Percentiles rank a stretch among this genome's conserved stretches.
These are phyloP conservation scores for Ophiostoma himal-ulmi DNA, from an alignment of 2,329 filamentous ascomycete species.

Conservation along the genomic window DNA sequence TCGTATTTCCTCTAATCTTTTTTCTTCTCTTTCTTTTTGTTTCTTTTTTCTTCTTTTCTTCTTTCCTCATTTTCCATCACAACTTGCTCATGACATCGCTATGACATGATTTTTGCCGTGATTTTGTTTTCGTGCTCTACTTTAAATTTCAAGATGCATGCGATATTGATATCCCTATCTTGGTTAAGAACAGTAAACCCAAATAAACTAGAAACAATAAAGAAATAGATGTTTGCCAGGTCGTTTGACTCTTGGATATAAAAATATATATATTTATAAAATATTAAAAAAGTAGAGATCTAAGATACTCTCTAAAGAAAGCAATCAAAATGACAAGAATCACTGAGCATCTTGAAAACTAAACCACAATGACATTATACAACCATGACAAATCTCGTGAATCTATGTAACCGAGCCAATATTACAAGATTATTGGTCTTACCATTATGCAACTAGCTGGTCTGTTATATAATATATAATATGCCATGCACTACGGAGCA, in stretches of 20 bases:
- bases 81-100: not conserved
- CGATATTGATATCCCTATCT: not conserved
- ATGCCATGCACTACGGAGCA: no score
- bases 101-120: not conserved
- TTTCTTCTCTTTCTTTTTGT: not conserved
- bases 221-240: not conserved
- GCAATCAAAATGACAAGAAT: not conserved
- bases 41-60: not conserved
- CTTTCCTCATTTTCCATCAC: not conserved
- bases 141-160: conserved; percentile 1
- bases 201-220: not conserved
- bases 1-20: not conserved
- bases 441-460: not conserved
- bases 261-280: not conserved
- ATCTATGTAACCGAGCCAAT: conserved; percentile 1
- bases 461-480: no score
- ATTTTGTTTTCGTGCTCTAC: not conserved
- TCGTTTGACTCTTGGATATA: not conserved
- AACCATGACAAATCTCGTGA: not conserved
- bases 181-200: not conserved
- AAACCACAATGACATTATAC: not conserved
- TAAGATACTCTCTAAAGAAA: not conserved
- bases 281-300: not conserved
- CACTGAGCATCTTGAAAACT: no score
- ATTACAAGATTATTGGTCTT: not conserved